Evolutionary conservation across 371 early-diverging fungal species (phyloP).

Genomic region (Actinomortierella ambigua): DNA sequence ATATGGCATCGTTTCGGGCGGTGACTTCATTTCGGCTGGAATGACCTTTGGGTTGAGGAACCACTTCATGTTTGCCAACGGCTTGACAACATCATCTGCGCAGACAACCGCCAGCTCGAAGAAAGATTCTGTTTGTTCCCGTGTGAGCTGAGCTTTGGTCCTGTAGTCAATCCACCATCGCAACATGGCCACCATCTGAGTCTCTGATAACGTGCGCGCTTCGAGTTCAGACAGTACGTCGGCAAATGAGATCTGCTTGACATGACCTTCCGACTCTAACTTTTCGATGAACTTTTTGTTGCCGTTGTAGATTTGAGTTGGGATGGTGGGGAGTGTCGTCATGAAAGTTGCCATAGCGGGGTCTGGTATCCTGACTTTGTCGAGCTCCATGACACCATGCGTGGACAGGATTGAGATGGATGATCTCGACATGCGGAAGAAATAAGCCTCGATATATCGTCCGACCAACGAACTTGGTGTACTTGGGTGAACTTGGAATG

Average conservation of each 20-base stretch:
- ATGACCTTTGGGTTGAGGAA: slow-evolving; percentile 66
- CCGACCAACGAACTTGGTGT: slow-evolving; percentile 79
- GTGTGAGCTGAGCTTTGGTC: slow-evolving; percentile 15
- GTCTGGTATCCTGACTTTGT: slow-evolving; percentile 59
- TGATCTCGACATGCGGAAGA: slow-evolving; percentile 56
- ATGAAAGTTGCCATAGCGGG: slow-evolving; percentile 61
- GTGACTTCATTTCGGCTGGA: slow-evolving; percentile 66
- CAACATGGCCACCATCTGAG: slow-evolving; percentile 73
- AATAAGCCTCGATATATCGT: slow-evolving; percentile 57
- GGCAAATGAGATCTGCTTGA: slow-evolving; percentile 50
- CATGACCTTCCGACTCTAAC: slow-evolving; percentile 48
- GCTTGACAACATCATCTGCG: slow-evolving; percentile 50
- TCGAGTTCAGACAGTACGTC: slow-evolving; percentile 76
- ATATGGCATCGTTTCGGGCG: slow-evolving; percentile 65
- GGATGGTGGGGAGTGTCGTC: slow-evolving; percentile 66
- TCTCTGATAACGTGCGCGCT: slow-evolving; percentile 52
- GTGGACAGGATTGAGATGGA: slow-evolving; percentile 68
- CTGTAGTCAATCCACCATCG: slow-evolving; percentile 75
- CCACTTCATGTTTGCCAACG: slow-evolving; percentile 52
- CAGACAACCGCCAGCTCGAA: slow-evolving; percentile 48
- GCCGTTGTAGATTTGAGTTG: slow-evolving; percentile 50
- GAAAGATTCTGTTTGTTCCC: slow-evolving; percentile 23
- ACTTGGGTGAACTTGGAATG: slow-evolving; percentile 72
- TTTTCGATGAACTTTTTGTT: slow-evolving; percentile 66
- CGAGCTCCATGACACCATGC: slow-evolving; percentile 64